Evolutionary conservation across 345 rosid genomes (phyloP).

Genomic region (Pistacia atlantica): DNA sequence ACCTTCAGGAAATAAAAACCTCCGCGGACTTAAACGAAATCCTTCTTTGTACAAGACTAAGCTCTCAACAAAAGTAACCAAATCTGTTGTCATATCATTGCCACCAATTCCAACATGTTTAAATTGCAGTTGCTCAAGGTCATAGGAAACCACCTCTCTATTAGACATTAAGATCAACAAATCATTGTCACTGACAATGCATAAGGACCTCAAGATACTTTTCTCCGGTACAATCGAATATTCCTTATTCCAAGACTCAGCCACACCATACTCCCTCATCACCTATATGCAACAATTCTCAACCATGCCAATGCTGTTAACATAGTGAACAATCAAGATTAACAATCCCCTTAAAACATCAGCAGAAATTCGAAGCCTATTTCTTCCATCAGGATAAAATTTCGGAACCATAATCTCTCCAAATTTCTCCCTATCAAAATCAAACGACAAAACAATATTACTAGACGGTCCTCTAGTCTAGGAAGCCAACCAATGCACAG

Average conservation of each 20-base stretch:
- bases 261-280: constrained; percentile 7
- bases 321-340: not conserved
- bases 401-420: constrained; percentile 4
- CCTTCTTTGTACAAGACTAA: not conserved
- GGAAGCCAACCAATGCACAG: constrained; percentile 5
- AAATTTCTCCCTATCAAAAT: not conserved
- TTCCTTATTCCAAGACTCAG: constrained; percentile 5
- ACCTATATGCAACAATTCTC: constrained; percentile 1
- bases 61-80: not conserved
- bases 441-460: not conserved
- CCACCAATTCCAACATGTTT: not conserved
- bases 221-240: not conserved
- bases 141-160: constrained; percentile 6
- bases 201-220: not conserved
- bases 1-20: not conserved
- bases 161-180: not conserved
- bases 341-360: not conserved
- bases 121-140: not conserved
- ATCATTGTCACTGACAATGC: not conserved
- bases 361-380: not conserved
- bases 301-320: too few species aligned
- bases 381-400: not conserved
- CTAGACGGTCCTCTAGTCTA: not conserved
- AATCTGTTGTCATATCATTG: not conserved
- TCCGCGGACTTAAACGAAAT: not conserved